Evolutionary conservation across 306 rosid species (phyloP), one percentile per base, ranked within the genome.

Genomic region (Carpinus fangiana): DNA sequence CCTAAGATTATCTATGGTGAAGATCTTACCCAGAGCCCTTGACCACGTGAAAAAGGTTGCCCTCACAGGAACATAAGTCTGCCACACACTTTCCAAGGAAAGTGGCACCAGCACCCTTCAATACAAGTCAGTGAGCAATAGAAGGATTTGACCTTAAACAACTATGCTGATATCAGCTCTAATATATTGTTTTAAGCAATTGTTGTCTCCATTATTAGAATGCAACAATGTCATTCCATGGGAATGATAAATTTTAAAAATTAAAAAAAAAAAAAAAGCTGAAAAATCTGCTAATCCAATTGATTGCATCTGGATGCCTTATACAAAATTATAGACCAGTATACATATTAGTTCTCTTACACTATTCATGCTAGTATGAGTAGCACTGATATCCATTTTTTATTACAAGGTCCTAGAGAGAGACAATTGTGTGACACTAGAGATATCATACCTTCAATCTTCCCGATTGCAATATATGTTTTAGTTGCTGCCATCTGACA

Each of bases 401-500:
- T 8, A 62, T 31, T 62, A 13, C 72, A 38, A 34, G 70, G 48
- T 65, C 13, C 70, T 57, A 36, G 46, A 38, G 13, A 41, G 28
- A 41, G 72, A 67, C n/a, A 64, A 12, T 41, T 41, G 72, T 59
- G 52, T 13, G 16, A 23, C 38, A 70, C 5, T 23, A 21, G 11
- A 23, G 38, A 43, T 79, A 80, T 36, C 36, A 36, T 86, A 93
- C 99, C 98, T 89, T 91, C 0, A 83, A 70, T 69, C 88, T 93
- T 67, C 93, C 96, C 66, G 93, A 90, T 86, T 94, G 93, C 74
- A 95, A 82, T 75, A 85, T 56, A 74, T 69, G 86, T 76, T 95
- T 93, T 66, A 89, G 88, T 78, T 95, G 98, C 78, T 90, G 93
- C 98, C 99, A 95, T 73, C 99, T 85, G 77, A 84, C 65, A 80